Conservation (phyloP, 768 basidiomycete genomes). For the Tricholoma saponaceum region DNA sequence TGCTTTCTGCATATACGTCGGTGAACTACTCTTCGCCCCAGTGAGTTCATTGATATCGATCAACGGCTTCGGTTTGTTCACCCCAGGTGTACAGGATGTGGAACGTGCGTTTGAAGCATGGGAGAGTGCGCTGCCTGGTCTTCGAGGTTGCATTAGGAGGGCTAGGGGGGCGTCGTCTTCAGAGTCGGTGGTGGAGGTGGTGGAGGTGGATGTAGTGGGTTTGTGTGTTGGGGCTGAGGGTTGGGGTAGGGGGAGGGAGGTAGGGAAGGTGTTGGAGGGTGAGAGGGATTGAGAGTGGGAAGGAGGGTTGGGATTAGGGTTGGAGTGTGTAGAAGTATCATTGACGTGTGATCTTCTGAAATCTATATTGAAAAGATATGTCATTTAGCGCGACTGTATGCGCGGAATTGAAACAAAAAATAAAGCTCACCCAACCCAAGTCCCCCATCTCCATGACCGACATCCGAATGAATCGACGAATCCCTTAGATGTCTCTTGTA, state of each 20-base stretch:
- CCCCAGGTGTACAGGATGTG: slow-evolving; percentile 4
- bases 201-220: slow-evolving; percentile 10
- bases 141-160: slow-evolving; percentile 52
- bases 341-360: slow-evolving; percentile 22
- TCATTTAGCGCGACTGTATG: not conserved
- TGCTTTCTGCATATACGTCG: slow-evolving; percentile 3
- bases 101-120: slow-evolving; percentile 30
- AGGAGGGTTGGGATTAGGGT: slow-evolving; percentile 8
- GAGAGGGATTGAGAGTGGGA: not conserved
- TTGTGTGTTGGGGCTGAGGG: not conserved
- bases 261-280: not conserved
- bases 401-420: not conserved
- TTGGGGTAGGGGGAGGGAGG: not conserved
- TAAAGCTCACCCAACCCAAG: too few relatives aligned
- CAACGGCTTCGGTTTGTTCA: slow-evolving; percentile 33
- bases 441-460: too few relatives aligned
- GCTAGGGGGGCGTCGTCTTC: slow-evolving; percentile 66
- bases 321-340: slow-evolving; percentile 23
- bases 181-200: slow-evolving; percentile 27
- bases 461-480: not conserved
- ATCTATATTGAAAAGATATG: not conserved
- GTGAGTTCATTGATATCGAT: slow-evolving; percentile 49
- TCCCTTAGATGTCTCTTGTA: not conserved
- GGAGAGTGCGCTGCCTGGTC: slow-evolving; percentile 63
- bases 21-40: not conserved